These are phyloP conservation scores for Scalesia atractyloides DNA, from an alignment of 129 eudicot species.

Conservation along the genomic window DNA sequence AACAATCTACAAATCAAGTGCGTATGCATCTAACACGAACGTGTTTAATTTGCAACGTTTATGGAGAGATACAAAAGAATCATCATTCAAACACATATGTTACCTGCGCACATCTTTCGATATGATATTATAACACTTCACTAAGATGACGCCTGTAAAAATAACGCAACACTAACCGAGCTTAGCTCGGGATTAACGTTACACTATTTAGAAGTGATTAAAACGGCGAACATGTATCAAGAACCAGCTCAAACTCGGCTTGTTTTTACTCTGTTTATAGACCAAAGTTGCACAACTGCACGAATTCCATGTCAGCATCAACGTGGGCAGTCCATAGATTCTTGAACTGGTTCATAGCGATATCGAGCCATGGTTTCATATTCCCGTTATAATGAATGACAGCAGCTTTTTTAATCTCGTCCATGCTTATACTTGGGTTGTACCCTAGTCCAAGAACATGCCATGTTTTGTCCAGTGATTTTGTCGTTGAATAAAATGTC, in stretches of 20 bases:
- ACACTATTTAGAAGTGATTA: background rate
- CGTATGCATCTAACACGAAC: background rate
- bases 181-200: background rate
- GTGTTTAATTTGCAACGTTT: background rate
- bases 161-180: background rate
- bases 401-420: background rate
- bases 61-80: background rate
- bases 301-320: background rate
- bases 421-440: conserved; percentile 11
- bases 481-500: conserved; percentile 5
- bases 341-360: background rate
- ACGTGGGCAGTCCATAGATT: background rate
- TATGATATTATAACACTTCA: background rate
- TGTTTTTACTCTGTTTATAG: background rate
- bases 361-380: conserved; percentile 2
- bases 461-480: background rate
- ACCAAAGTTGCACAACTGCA: background rate
- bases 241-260: background rate
- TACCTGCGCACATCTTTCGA: background rate
- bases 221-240: background rate
- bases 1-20: background rate
- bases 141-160: background rate
- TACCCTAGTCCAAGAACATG: conserved; percentile 10
- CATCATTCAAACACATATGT: background rate
- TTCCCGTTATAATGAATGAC: conserved; percentile 6